phyloP scores from a whole-genome alignment of 2,329 filamentous ascomycete genomes.

The Aspergillus udagawae region DNA sequence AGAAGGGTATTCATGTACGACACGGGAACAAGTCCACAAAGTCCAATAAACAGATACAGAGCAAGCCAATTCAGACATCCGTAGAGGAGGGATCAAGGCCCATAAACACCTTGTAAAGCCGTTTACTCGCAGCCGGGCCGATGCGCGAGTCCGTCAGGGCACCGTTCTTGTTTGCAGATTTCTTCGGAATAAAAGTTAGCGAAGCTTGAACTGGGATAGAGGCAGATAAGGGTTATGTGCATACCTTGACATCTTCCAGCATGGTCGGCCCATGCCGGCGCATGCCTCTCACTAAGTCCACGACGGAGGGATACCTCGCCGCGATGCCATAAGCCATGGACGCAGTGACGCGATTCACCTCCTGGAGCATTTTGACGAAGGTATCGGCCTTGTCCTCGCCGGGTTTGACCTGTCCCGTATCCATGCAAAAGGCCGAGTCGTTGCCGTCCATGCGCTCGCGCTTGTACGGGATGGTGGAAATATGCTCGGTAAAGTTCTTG shows the following conservation, averaged over 20 bases:
- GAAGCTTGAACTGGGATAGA: not conserved
- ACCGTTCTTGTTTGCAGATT: constrained; percentile 47
- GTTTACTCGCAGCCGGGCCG: constrained; percentile 45
- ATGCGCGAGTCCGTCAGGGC: constrained; percentile 43
- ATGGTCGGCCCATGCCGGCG: constrained; percentile 55
- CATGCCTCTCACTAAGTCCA: constrained; percentile 57
- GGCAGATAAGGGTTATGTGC: not conserved
- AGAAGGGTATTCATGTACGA: not conserved
- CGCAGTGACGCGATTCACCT: constrained; percentile 67
- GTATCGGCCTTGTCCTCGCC: constrained; percentile 64
- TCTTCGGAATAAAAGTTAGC: constrained; percentile 24
- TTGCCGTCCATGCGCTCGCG: constrained; percentile 46
- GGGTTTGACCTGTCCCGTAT: constrained; percentile 68
- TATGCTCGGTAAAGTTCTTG: constrained; percentile 69
- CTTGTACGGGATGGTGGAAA: constrained; percentile 71
- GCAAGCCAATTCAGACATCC: constrained; percentile 32
- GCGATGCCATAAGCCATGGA: constrained; percentile 68
- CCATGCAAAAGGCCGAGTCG: constrained; percentile 68
- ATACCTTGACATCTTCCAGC: constrained; percentile 57
- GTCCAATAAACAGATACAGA: not conserved
- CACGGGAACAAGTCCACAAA: not conserved
- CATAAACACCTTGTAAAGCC: constrained; percentile 49
- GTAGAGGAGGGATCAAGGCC: constrained; percentile 43
- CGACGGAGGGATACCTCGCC: constrained; percentile 56
- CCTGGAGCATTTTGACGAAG: constrained; percentile 71